A percentile compares a stretch with the other conserved stretches of the same genome.
These are phyloP conservation scores for Pythium vanterpoolii DNA, from an alignment of 352 stramenopile genomes.

Conservation along the genomic window DNA sequence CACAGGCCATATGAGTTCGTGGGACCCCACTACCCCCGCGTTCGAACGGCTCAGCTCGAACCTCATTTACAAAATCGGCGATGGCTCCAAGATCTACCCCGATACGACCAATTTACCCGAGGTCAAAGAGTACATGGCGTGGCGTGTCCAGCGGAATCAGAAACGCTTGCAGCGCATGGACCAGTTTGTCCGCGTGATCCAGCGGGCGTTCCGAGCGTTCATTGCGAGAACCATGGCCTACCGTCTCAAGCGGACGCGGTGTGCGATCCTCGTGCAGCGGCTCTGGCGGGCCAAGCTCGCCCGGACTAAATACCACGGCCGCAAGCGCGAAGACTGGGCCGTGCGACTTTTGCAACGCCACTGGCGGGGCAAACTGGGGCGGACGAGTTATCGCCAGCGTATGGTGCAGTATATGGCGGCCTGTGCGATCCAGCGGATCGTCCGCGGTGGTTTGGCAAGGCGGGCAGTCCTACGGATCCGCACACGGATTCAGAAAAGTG, in stretches of 20 bases:
- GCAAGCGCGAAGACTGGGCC: constrained; percentile 89
- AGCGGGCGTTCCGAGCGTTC: constrained; percentile 89
- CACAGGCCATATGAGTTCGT: constrained; percentile 27
- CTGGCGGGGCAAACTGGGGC: constrained; percentile 88
- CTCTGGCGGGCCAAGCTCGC: constrained; percentile 84
- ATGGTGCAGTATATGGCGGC: constrained; percentile 77
- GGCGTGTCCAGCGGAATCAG: constrained; percentile 92
- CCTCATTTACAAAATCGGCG: constrained; percentile 76
- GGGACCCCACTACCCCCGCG: constrained; percentile 72
- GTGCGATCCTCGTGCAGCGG: constrained; percentile 86
- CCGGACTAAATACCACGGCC: constrained; percentile 60
- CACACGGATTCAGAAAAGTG: constrained; percentile 44
- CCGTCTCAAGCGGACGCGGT: constrained; percentile 69
- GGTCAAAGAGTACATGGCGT: constrained; percentile 96
- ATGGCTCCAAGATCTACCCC: constrained; percentile 87
- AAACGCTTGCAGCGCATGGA: constrained; percentile 90
- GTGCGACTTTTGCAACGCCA: constrained; percentile 88
- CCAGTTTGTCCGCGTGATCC: constrained; percentile 79
- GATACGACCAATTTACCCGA: constrained; percentile 48
- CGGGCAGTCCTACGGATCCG: constrained; percentile 52
- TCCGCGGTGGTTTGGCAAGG: constrained; percentile 75
- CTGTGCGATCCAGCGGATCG: constrained; percentile 84
- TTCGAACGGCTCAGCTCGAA: constrained; percentile 89
- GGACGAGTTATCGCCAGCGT: constrained; percentile 72
- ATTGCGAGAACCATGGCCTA: constrained; percentile 80